A percentile compares a stretch with the other conserved stretches of the same genome.
phyloP scores from a whole-genome alignment of 495 filamentous ascomycete genomes.

The Daldinia loculata region DNA sequence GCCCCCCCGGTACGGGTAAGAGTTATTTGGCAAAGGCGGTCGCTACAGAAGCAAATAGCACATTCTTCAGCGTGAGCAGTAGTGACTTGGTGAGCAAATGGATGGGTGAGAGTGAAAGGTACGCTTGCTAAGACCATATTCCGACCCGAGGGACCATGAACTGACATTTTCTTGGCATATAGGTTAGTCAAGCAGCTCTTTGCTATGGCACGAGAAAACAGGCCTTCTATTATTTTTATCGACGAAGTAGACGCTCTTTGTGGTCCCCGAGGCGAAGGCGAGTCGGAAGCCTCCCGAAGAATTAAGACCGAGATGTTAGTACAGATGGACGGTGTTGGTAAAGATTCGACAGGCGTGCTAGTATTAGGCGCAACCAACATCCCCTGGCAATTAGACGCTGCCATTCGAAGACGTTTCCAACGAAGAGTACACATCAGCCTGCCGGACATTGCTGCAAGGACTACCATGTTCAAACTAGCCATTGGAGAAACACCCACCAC shows the following conservation, averaged over 20 bases:
- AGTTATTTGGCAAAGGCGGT: constrained; percentile 96
- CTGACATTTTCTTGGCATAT: constrained; percentile 12
- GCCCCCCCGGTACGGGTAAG: constrained; percentile 96
- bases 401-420: constrained; percentile 96
- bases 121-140: constrained; percentile 32
- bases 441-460: constrained; percentile 86
- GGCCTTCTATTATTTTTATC: constrained; percentile 98
- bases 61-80: constrained; percentile 98
- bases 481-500: constrained; percentile 92
- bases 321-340: constrained; percentile 98
- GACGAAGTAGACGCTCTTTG: constrained; percentile 98
- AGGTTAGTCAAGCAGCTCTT: constrained; percentile 98
- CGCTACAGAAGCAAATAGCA: constrained; percentile 97
- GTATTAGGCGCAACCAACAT: constrained; percentile 98
- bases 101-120: constrained; percentile 99
- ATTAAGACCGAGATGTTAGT: constrained; percentile 99
- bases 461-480: constrained; percentile 96
- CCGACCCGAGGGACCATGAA: neutral
- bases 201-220: constrained; percentile 98
- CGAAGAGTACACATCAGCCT: constrained; percentile 92
- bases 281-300: constrained; percentile 93
- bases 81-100: constrained; percentile 97
- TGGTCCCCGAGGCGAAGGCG: constrained; percentile 94
- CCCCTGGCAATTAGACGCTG: constrained; percentile 98
- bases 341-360: constrained; percentile 90